These are phyloP conservation scores for Pyronema domesticum DNA, from an alignment of 495 filamentous ascomycete species.

Conservation along the genomic window DNA sequence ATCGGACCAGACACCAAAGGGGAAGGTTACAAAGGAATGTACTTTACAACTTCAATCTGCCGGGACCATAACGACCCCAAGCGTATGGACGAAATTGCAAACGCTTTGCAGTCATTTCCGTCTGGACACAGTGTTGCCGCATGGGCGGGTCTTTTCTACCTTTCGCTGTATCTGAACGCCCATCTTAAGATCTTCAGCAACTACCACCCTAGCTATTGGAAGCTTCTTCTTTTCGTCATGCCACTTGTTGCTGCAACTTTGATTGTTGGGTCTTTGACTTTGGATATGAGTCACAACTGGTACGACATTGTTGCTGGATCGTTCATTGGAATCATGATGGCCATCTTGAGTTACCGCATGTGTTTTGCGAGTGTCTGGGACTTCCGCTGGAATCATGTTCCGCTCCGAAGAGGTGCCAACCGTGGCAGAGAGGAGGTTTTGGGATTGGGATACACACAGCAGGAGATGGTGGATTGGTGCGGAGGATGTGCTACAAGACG, in stretches of 20 bases:
- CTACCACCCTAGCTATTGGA: conserved; percentile 32
- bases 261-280: conserved; percentile 20
- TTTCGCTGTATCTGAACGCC: conserved; percentile 46
- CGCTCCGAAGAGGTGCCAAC: conserved; percentile 14
- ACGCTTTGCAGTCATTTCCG: conserved; percentile 41
- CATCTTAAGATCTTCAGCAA: conserved; percentile 45
- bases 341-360: conserved; percentile 40
- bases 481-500: conserved; percentile 17
- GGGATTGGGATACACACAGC: conserved; percentile 14
- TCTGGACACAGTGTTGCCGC: conserved; percentile 41
- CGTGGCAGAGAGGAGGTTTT: conserved; percentile 4
- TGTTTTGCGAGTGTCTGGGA: conserved; percentile 42
- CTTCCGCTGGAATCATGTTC: conserved; percentile 32
- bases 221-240: conserved; percentile 25
- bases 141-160: conserved; percentile 39
- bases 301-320: conserved; percentile 41
- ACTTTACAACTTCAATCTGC: conserved; percentile 33
- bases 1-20: conserved; percentile 24
- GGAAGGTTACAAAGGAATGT: conserved; percentile 27
- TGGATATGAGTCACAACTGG: conserved; percentile 36
- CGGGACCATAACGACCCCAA: conserved; percentile 33
- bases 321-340: conserved; percentile 39
- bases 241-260: conserved; percentile 27
- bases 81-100: conserved; percentile 29
- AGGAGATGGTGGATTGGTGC: conserved; percentile 18